phyloP scores from a whole-genome alignment of 805 yeast species.

The Peterozyma xylosa region DNA sequence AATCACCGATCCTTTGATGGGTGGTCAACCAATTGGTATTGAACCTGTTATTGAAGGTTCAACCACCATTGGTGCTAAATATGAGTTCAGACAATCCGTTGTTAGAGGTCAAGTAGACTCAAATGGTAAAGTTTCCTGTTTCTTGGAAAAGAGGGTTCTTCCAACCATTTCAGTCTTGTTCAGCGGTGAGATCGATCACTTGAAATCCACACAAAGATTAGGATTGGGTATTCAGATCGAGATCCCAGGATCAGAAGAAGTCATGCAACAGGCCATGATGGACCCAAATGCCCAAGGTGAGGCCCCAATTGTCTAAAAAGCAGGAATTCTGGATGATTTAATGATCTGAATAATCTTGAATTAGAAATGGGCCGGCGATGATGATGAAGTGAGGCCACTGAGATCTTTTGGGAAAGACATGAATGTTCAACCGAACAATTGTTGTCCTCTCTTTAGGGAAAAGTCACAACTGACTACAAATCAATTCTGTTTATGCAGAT shows the following conservation, averaged over 20 bases:
- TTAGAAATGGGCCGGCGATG: too few relatives aligned
- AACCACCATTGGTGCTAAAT: conserved; percentile 93
- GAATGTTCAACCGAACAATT: too few relatives aligned
- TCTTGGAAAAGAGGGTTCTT: conserved; percentile 87
- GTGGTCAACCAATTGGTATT: conserved; percentile 68
- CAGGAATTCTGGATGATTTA: too few relatives aligned
- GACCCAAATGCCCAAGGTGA: conserved; percentile 49
- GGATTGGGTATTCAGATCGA: conserved; percentile 95
- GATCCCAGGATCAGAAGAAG: conserved; percentile 89
- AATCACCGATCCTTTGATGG: conserved; percentile 62
- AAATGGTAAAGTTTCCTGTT: conserved; percentile 81
- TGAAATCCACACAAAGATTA: conserved; percentile 34
- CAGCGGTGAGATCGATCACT: conserved; percentile 84
- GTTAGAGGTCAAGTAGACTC: conserved; percentile 94
- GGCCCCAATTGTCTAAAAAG: too few relatives aligned
- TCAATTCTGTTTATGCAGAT: too few relatives aligned
- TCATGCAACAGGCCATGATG: conserved; percentile 77
- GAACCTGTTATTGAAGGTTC: conserved; percentile 85
- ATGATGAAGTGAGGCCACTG: too few relatives aligned
- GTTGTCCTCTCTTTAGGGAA: too few relatives aligned
- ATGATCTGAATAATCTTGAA: too few relatives aligned
- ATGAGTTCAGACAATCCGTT: conserved; percentile 93
- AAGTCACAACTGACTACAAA: too few relatives aligned
- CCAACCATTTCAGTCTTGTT: conserved; percentile 87
- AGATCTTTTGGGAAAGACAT: too few relatives aligned